These are phyloP conservation scores for Picea sitchensis DNA, from an alignment of 75 land plant genomes.

Conservation along the genomic window DNA sequence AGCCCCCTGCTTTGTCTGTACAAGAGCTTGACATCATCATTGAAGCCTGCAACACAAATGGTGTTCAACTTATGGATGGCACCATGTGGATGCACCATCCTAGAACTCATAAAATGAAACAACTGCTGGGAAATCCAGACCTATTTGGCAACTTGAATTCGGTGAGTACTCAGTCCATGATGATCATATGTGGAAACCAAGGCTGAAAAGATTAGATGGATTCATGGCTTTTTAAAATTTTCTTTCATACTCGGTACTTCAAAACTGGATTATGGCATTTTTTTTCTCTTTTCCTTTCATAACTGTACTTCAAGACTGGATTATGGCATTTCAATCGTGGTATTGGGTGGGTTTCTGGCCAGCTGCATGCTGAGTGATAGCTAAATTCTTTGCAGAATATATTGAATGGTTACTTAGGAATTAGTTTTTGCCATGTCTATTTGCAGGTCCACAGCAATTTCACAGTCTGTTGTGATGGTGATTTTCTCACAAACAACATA, in stretches of 20 bases:
- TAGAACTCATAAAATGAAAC: conserved; percentile 57
- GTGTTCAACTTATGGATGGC: conserved; percentile 79
- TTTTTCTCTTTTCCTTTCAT: neutral
- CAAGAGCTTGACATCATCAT: conserved; percentile 59
- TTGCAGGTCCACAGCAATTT: conserved; percentile 9
- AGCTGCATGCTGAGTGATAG: neutral
- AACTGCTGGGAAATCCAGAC: conserved; percentile 22
- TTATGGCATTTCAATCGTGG: too few species aligned
- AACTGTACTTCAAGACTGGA: too few species aligned
- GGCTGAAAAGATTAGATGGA: neutral
- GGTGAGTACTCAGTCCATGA: conserved; percentile 21
- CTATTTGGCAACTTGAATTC: conserved; percentile 51
- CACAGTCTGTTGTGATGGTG: neutral
- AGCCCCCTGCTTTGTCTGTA: conserved; percentile 58
- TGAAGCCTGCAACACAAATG: conserved; percentile 43
- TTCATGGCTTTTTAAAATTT: neutral
- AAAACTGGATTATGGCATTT: neutral
- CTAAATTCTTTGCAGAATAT: neutral
- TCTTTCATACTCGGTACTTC: neutral
- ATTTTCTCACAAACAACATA: conserved; percentile 3
- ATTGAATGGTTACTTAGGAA: too few species aligned
- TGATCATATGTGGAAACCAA: neutral
- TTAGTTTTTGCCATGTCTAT: neutral
- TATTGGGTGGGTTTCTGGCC: neutral
- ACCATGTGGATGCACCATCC: conserved; percentile 96